Base-by-base conservation (phyloP, 192 early-diverging fungal species). In the Linnemannia elongata region DNA sequence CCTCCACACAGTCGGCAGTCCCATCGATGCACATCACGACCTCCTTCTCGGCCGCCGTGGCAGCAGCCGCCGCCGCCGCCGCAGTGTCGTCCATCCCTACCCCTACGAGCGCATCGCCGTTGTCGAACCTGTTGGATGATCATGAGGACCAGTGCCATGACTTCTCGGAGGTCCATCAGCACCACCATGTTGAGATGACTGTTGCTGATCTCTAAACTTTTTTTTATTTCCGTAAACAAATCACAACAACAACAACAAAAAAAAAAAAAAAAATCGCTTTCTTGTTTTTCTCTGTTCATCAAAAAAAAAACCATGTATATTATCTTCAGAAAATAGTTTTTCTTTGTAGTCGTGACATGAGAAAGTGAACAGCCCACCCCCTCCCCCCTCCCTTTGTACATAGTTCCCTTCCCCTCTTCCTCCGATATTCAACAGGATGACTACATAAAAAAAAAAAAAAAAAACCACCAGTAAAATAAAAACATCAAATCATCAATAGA, bases 11-110 rank as follows among this genome's bases (percentile, higher is more conserved):
- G 2, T 81, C 75, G 13, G 84, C 84, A 7, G 79, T 86, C 10
- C 84, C 84, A 1, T 72, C 84, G n/a, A 80, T 85, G 83, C 78
- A 30, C 27, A 44, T 45, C 69, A 41, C 69, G 10, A 73, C 41
- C 72, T 45, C 38, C 27, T 41, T 30, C 27, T 41, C 42, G 24
- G 22, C 72, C 24, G 44, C 72, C 72, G n/a, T 73, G 27, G 72
- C 72, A 49, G 72, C 72, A 30, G 72, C 72, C 0, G 47, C 74
- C 0, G 74, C 74, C 0, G 74, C 74, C 54, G 52, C 47, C 1
- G 54, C 74, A 7, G 47, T 49, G 30, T 76, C 66, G 68, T 75
- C 68, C 30, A 79, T 76, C 78, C 74, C 83, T 12, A 79, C 83
- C 4, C 83, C 83, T n/a, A 63, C 77, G 2, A 41, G 54, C 41